Evolutionary conservation across 2,329 filamentous ascomycete genomes (phyloP), one percentile per base, ranked within the genome.

Genomic region (Daldinia sp.): DNA sequence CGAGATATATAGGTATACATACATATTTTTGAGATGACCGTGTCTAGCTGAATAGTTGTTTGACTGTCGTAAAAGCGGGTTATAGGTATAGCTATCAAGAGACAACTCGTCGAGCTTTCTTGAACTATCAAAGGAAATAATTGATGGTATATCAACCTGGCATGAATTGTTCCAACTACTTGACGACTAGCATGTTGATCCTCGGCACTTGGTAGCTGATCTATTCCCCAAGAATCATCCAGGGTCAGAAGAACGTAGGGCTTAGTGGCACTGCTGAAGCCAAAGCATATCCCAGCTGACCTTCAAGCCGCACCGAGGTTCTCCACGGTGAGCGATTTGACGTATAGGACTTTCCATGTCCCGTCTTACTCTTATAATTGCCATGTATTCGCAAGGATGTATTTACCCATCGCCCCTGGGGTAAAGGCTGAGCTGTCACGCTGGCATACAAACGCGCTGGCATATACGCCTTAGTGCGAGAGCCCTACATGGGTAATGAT

Each of bases 291-390:
- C 25, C 3, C 43, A 30, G n/a, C 43, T 48, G 43, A 48, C 43
- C 25, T 19, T 30, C 35, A 35, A 54, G 57, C 57, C 50, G 41
- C 57, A 60, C 35, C n/a, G n/a, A n/a, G n/a, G n/a, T 13, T 11
- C 3, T 19, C 10, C 34, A 32, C 29, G 11, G 29, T 53, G 15
- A 32, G 8, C 13, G 19, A 23, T 29, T 43, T 35, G 32, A 23
- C 29, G 9, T 19, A 43, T 27, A 41, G 34, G 50, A n/a, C 48
- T n/a, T 32, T 41, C 11, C 6, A 48, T 50, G 10, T 19, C 13
- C 34, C 58, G 50, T 55, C 45, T 54, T 49, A 51, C 37, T 21
- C 23, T 59, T 30, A 8, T 45, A 15, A 4, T 29, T 5, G 23
- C 19, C 45, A 43, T 41, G 13, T 15, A 25, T 23, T 39, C 17